A percentile compares a stretch with the other conserved stretches of the same genome.
phyloP scores from a whole-genome alignment of 208 protist species.

The Porcisia hertigi region DNA sequence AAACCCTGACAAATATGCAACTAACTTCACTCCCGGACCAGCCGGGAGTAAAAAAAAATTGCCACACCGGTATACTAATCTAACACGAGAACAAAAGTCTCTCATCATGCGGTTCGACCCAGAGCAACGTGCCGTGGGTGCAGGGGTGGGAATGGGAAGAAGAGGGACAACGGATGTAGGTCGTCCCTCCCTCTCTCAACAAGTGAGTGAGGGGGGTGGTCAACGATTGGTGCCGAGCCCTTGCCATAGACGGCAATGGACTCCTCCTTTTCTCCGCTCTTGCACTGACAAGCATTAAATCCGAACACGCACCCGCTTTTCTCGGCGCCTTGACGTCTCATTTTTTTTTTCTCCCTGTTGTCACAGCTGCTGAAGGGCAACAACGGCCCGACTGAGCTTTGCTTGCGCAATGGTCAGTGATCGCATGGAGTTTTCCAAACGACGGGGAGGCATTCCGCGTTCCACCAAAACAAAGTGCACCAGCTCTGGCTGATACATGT shows the following conservation, averaged over 20 bases:
- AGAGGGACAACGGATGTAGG: not conserved
- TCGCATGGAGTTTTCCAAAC: slow-evolving; percentile 34
- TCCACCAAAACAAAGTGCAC: slow-evolving; percentile 53
- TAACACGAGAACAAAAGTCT: not conserved
- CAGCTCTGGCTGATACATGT: slow-evolving; percentile 41
- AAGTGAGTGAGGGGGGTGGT: not conserved
- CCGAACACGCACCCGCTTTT: not conserved
- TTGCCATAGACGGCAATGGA: not conserved
- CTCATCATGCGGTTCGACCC: not conserved
- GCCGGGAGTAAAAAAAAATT: no score
- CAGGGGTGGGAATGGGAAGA: not conserved
- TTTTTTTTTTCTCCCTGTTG: not conserved
- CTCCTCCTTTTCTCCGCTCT: not conserved
- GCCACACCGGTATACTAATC: no score
- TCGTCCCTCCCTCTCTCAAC: not conserved
- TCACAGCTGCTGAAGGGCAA: slow-evolving; percentile 60
- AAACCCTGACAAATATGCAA: no score
- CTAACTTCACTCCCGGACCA: no score
- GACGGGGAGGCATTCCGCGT: slow-evolving; percentile 70
- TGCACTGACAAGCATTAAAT: no score
- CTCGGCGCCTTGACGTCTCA: not conserved
- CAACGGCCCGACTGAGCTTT: slow-evolving; percentile 57
- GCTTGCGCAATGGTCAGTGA: slow-evolving; percentile 57
- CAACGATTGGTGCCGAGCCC: no score
- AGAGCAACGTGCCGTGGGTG: not conserved